Percentiles rank a stretch among this genome's conserved stretches.
Conservation (phyloP, 2,329 filamentous ascomycete genomes). For the Chlorencoelia australis region DNA sequence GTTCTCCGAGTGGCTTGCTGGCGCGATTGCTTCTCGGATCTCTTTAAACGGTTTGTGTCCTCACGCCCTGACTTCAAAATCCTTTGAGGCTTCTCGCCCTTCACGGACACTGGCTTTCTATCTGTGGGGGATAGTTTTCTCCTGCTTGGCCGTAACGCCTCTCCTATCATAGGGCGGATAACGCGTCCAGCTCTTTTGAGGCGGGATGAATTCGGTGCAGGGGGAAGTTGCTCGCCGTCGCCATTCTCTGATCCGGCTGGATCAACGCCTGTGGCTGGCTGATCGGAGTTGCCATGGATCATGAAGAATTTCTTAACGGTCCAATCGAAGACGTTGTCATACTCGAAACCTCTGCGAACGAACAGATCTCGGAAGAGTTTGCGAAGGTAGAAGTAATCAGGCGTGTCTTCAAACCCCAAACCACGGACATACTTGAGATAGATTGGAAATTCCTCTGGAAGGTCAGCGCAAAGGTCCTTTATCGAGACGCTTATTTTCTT, state of each 20-base stretch:
- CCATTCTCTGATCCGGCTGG: too few relatives aligned
- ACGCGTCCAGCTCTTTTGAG: too few relatives aligned
- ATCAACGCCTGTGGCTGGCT: too few relatives aligned
- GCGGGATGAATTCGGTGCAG: too few relatives aligned
- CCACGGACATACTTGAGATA: constrained; percentile 47
- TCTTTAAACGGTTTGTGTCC: not conserved
- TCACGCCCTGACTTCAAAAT: not conserved
- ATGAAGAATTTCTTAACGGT: constrained; percentile 99
- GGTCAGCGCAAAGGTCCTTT: constrained; percentile 92
- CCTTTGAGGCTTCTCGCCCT: not conserved
- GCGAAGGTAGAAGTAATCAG: not conserved
- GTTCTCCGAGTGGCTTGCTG: not conserved
- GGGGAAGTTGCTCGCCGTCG: too few relatives aligned
- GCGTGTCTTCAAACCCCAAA: not conserved
- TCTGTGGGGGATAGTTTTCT: too few relatives aligned
- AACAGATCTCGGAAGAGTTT: constrained; percentile 66
- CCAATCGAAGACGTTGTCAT: constrained; percentile 99
- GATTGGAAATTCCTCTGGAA: constrained; percentile 97
- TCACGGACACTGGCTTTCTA: not conserved
- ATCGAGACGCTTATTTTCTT: constrained; percentile 99
- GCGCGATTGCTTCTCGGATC: not conserved
- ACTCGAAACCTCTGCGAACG: constrained; percentile 95
- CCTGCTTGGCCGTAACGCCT: too few relatives aligned
- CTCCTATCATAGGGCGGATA: too few relatives aligned
- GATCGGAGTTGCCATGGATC: constrained; percentile 41